Evolutionary conservation across 352 stramenopile genomes (phyloP), one percentile per base, ranked within the genome.

Genomic region (Globisporangium splendens): DNA sequence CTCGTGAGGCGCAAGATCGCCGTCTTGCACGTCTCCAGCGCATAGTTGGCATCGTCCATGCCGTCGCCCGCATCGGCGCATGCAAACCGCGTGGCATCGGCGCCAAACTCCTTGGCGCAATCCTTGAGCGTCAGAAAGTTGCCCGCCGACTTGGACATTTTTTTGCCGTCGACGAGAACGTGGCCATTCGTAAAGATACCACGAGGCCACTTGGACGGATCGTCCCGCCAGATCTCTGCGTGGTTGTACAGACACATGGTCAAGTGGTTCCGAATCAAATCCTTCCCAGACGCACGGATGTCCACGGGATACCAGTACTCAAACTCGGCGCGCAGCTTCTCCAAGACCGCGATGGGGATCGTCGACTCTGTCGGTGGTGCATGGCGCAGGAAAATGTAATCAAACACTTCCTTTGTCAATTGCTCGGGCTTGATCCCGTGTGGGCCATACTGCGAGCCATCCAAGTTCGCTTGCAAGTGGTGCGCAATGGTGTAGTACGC

Each of bases 201-300:
- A 61, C 90, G 88, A 8, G 98, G 98, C 98, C 97, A 99, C 64
- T 99, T 92, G 48, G 92, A 85, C 39, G 96, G 93, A 62, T 98
- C 91, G 61, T 99, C 92, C 51, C 98, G 93, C 97, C 97, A 99
- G 63, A 99, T 99, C 55, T 98, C 97, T 22, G 91, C 93, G 79
- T 99, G 98, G 77, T 99, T 99, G 88, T 99, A 99, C 56, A 99
- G 80, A 14, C 86, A 97, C 97, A 99, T 99, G 13, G 97, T 99
- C 66, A 99, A 89, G 77, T 99, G 97, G 76, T 99, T 99, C 31
- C 96, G 96, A 66, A 99, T 99, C 58, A 98, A 72, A 59, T 95
- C 86, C 69, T 95, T 96, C 21, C 96, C 98, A 46, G 93, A 99
- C 24, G 98, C 96, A 50, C 98, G 91, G 47, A 99, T 86, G 66